Evolutionary conservation across 176 grass and related monocot genomes (phyloP), one percentile per base, ranked within the genome.

Genomic region (Olyra latifolia): DNA sequence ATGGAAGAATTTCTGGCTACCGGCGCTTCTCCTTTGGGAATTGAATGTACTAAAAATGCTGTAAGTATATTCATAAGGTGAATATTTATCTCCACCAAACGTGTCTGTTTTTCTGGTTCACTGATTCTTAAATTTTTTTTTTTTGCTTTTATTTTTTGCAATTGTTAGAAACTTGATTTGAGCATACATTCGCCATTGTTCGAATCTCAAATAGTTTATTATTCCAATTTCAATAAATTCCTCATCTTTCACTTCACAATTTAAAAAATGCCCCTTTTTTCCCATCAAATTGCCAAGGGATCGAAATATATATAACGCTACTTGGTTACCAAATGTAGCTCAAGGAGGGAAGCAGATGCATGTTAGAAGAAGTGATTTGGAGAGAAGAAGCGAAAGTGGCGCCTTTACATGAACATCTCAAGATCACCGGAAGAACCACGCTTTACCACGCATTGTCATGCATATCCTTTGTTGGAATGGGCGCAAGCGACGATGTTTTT

Each of bases 331-430:
- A 29, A 41, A n/a, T n/a, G 41, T 19, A 76, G 74, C 11, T 47
- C 23, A 76, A 62, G 1, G 41, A 62, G 40, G 8, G 0, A 7
- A 46, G 56, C 56, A 47, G 1, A 10, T 27, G 39, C 23, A 76
- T 76, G 74, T 0, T 76, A 6, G 56, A 76, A 47, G 74, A 76
- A 15, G 40, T 62, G 40, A 43, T 13, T 7, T 76, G 74, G 56
- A 17, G 74, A n/a, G 15, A 76, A n/a, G 23, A 46, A 40, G 56
- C 41, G 0, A 40, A 62, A 4, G 74, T 62, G 22, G 56, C 74
- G 0, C 4, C 57, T 0, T 17, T 77, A 10, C 24, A 32, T 14
- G 74, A 76, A 1, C 60, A 76, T 12, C 55, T 76, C 8, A 32
- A 30, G 41, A 40, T 19, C 24, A 27, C 74, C 12, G 1, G 40